Conservation (phyloP, 495 filamentous ascomycete genomes). For the Tuber calosporum region DNA sequence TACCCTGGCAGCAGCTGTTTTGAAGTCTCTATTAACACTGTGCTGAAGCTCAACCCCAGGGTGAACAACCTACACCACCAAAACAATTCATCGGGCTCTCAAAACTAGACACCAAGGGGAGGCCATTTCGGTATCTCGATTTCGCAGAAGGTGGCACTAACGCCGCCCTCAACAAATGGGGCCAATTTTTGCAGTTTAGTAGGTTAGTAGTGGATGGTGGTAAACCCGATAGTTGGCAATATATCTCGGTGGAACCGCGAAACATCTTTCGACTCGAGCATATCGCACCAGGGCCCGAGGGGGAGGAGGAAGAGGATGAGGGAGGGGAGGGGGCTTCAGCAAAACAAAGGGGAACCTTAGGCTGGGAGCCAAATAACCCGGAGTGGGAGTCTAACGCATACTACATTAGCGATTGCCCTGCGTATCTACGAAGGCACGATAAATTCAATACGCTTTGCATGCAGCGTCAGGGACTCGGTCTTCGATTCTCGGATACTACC, state of each 20-base stretch:
- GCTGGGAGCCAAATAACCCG: neutral
- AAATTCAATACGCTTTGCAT: constrained; percentile 1
- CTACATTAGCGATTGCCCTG: neutral
- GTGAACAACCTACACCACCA: neutral
- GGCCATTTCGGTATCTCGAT: neutral
- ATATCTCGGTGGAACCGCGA: neutral
- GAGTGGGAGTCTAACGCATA: neutral
- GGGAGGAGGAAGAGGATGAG: neutral
- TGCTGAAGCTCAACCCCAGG: neutral
- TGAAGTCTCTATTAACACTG: neutral
- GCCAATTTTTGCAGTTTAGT: constrained; percentile 1
- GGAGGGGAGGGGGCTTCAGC: neutral
- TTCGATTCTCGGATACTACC: neutral
- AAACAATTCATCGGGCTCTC: neutral
- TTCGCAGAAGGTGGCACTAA: constrained; percentile 2
- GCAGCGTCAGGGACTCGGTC: neutral
- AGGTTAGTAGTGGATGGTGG: neutral
- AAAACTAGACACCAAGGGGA: neutral
- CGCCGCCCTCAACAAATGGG: constrained; percentile 1
- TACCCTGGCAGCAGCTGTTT: neutral
- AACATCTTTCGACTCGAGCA: neutral
- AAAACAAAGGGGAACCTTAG: neutral
- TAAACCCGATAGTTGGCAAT: neutral
- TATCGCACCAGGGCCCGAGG: neutral
- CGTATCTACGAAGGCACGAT: neutral